Conservation (phyloP, 192 early-diverging fungal species). For the Lunasporangiospora selenospora region DNA sequence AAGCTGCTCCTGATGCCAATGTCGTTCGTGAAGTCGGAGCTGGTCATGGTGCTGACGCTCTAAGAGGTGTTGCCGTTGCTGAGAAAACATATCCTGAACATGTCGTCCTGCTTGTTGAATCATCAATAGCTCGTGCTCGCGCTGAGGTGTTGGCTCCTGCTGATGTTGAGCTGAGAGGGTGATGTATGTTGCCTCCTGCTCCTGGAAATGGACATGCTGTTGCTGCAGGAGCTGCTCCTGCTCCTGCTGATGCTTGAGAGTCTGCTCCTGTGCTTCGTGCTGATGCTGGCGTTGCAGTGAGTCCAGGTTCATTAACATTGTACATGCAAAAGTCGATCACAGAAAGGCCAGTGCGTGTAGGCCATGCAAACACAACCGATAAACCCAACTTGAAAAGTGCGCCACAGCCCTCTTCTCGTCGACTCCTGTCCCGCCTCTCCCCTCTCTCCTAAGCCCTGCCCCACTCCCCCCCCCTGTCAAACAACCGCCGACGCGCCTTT, state of each 20-base stretch:
- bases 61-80: constrained; percentile 31
- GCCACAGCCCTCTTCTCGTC: too few relatives aligned
- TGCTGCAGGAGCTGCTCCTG: constrained; percentile 21
- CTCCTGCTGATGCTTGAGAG: constrained; percentile 15
- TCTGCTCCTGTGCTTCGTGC: constrained; percentile 11
- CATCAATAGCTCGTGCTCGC: constrained; percentile 37
- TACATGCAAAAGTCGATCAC: too few relatives aligned
- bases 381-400: too few relatives aligned
- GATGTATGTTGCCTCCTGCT: constrained; percentile 12
- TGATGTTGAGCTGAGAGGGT: constrained; percentile 12
- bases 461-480: too few relatives aligned
- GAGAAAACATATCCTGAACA: constrained; percentile 26
- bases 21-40: constrained; percentile 34
- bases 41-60: constrained; percentile 30
- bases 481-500: too few relatives aligned
- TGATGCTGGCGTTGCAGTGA: constrained; percentile 18
- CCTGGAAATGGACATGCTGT: constrained; percentile 23
- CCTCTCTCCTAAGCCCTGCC: too few relatives aligned
- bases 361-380: too few relatives aligned
- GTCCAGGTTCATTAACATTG: constrained; percentile 5
- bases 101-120: constrained; percentile 20
- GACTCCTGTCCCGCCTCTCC: too few relatives aligned
- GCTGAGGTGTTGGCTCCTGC: constrained; percentile 18
- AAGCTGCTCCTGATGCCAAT: constrained; percentile 36
- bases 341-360: too few relatives aligned